Base-by-base conservation (phyloP, 2,329 filamentous ascomycete genomes). In the Ceratocystis albifundus region DNA sequence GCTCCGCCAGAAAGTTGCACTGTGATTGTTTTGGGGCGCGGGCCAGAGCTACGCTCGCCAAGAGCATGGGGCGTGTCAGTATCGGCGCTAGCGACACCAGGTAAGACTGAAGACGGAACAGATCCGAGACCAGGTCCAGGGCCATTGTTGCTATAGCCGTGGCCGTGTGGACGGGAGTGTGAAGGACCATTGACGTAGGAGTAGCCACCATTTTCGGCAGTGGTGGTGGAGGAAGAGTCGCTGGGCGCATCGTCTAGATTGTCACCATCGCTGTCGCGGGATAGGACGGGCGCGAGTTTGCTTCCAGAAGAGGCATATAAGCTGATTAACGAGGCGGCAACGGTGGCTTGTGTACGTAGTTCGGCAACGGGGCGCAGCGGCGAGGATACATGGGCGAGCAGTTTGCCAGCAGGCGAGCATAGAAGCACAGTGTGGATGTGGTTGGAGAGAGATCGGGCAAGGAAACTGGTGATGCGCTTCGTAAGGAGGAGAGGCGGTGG, bases 381-480 rank as follows among this genome's bases (percentile, higher is more conserved):
- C 1, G 78, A 75, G 63, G 82, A 83, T 48, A 84, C 81, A 73
- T 85, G 83, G 66, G 84, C 82, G 70, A 87, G 82, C 45, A 87
- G 80, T 73, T 85, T 85, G 70, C 84, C 84, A 48, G 82, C 80
- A 0, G 80, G 77, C 2, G 83, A 84, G 61, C 82, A 81, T 57
- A 87, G 78, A 68, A 86, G 79, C 66, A 84, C 79, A 2, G 83
- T 84, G 68, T 83, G 82, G 41, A 87, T 77, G 68, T 80, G 77
- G 3, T 82, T 73, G 6, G 80, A 81, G 69, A 84, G 81, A 73
- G 84, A 83, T 69, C 80, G 75, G 71, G 80, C 78, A 61, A 87
- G 81, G 74, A 87, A 86, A 68, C 80, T 76, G 32, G 83, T 84
- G 70, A 87, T 80, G 69, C 83, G 83, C 73, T 86, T 86, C 45